Conservation (phyloP, 2,329 filamentous ascomycete genomes). For the Hypocreales sp. region DNA sequence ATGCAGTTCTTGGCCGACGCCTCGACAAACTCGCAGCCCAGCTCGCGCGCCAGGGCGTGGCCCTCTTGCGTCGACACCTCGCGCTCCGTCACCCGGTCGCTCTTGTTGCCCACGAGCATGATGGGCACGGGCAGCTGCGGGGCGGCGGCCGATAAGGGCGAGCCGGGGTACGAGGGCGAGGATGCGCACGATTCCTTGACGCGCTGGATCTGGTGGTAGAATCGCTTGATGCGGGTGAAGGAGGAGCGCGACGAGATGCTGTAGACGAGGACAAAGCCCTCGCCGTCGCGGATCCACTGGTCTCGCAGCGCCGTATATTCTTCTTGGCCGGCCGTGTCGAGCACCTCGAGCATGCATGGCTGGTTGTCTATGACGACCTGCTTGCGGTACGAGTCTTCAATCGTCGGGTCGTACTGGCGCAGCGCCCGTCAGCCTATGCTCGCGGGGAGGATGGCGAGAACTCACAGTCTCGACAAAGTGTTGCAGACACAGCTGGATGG, state of each 20-base stretch:
- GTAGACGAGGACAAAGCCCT: conserved; percentile 95
- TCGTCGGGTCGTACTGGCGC: conserved; percentile 65
- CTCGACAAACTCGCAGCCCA: conserved; percentile 94
- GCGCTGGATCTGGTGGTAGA: conserved; percentile 91
- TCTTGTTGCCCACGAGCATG: conserved; percentile 98
- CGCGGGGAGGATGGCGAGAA: conserved; percentile 6
- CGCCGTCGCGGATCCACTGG: conserved; percentile 96
- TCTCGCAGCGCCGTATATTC: conserved; percentile 94
- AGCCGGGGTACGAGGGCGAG: conserved; percentile 63
- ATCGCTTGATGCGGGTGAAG: conserved; percentile 86
- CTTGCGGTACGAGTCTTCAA: conserved; percentile 78
- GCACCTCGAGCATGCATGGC: conserved; percentile 92
- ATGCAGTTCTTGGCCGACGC: conserved; percentile 96
- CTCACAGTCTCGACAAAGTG: conserved; percentile 90
- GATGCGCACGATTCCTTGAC: conserved; percentile 82
- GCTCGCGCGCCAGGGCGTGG: conserved; percentile 73
- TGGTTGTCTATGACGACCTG: conserved; percentile 87
- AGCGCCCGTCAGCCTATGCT: conserved; percentile 1
- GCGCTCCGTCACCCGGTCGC: conserved; percentile 86
- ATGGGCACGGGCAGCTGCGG: conserved; percentile 65
- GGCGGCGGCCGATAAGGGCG: conserved; percentile 45
- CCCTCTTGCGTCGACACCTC: conserved; percentile 96
- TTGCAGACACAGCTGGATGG: conserved; percentile 92
- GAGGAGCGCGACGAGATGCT: conserved; percentile 95
- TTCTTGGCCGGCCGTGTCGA: conserved; percentile 95